These are phyloP conservation scores for Daldinia loculata DNA, from an alignment of 495 filamentous ascomycete genomes.

Conservation along the genomic window DNA sequence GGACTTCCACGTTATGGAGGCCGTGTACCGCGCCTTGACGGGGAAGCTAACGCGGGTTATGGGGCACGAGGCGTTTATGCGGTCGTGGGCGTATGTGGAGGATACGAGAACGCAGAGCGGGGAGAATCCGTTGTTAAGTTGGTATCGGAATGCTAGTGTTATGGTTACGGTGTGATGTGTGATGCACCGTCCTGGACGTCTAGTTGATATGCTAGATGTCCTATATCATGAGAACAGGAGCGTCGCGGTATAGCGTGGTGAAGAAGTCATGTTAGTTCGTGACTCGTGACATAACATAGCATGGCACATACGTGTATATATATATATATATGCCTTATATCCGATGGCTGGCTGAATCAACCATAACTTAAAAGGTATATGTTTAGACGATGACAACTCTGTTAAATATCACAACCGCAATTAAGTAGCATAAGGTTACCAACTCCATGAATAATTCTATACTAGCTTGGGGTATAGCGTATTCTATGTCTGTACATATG, in stretches of 20 bases:
- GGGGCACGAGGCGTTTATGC: constrained; percentile 89
- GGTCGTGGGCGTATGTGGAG: constrained; percentile 85
- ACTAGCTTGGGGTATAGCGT: neutral
- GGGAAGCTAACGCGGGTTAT: constrained; percentile 86
- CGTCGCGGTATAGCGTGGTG: neutral
- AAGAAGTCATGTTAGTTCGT: neutral
- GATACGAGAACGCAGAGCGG: constrained; percentile 88
- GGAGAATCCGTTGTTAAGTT: constrained; percentile 90
- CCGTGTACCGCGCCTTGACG: constrained; percentile 89
- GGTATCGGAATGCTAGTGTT: constrained; percentile 95
- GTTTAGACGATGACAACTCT: neutral
- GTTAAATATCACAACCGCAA: neutral
- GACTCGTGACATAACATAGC: neutral
- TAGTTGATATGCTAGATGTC: neutral
- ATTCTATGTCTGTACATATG: neutral
- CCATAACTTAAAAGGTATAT: neutral
- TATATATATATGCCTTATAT: neutral
- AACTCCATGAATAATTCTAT: neutral
- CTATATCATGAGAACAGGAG: neutral
- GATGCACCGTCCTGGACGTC: neutral
- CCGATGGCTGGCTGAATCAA: too few relatives aligned
- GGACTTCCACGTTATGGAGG: constrained; percentile 86
- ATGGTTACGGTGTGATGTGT: constrained; percentile 82
- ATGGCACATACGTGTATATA: neutral
- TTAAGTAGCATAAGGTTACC: neutral